phyloP scores from a whole-genome alignment of 2,329 filamentous ascomycete genomes.

The Colletotrichum magnum region DNA sequence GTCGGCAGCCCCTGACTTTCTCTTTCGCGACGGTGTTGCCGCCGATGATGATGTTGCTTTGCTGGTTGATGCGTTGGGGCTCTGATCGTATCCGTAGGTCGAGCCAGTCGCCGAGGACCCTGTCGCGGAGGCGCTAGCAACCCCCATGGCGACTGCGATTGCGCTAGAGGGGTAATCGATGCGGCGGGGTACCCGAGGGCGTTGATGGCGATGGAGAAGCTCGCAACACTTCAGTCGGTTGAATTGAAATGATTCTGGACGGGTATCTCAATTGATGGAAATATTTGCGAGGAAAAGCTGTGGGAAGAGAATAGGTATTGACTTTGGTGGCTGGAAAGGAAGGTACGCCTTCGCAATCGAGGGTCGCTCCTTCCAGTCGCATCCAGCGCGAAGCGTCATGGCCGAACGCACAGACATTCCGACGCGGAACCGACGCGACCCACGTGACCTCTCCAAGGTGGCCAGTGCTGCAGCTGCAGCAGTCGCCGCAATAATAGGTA shows the following conservation, averaged over 20 bases:
- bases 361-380: not conserved
- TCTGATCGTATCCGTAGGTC: not conserved
- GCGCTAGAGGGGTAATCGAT: not conserved
- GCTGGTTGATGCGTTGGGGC: not conserved
- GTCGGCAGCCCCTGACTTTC: not conserved
- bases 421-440: not conserved
- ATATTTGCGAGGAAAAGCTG: too few species aligned
- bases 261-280: too few species aligned
- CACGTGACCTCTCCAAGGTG: not conserved
- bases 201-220: not conserved
- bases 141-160: constrained; percentile 7
- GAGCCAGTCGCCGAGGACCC: not conserved
- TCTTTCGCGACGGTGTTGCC: constrained; percentile 10
- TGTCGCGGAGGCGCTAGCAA: not conserved
- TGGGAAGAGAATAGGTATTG: too few species aligned
- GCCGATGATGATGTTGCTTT: not conserved
- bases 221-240: too few species aligned
- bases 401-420: not conserved
- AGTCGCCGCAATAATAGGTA: too few species aligned
- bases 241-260: too few species aligned
- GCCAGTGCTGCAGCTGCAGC: too few species aligned
- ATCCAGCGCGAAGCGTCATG: not conserved
- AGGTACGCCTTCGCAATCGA: not conserved
- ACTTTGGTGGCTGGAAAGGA: not conserved
- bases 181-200: too few species aligned